Conservation (phyloP, 371 early-diverging fungal species). For the Polyrhizophydium stewartii region DNA sequence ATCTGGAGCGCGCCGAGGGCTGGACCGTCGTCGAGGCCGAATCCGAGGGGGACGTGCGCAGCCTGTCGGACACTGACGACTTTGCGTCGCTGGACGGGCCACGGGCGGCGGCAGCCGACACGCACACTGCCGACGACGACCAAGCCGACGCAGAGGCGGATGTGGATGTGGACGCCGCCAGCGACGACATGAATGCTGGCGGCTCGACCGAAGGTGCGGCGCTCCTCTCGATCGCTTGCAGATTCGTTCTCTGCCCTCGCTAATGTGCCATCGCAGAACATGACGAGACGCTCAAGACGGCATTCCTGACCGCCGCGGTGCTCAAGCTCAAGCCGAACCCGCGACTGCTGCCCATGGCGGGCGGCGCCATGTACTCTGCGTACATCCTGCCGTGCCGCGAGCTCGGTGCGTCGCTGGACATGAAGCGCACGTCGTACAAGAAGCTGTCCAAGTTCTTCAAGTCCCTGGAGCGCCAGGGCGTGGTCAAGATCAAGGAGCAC, state of each 20-base stretch:
- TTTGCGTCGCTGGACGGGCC: too few species aligned
- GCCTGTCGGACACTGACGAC: too few species aligned
- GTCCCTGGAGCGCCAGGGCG: conserved; percentile 36
- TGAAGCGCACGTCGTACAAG: conserved; percentile 32
- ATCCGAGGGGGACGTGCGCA: too few species aligned
- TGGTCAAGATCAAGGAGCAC: conserved; percentile 33
- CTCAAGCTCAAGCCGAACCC: conserved; percentile 17
- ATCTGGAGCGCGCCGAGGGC: too few species aligned
- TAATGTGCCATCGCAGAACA: neutral
- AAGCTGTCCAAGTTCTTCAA: conserved; percentile 42
- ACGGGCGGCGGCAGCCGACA: too few species aligned
- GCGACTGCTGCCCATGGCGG: conserved; percentile 26
- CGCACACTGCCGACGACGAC: too few species aligned
- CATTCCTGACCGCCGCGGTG: conserved; percentile 24
- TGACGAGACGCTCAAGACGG: neutral
- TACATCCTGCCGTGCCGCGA: conserved; percentile 27
- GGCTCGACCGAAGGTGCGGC: too few species aligned
- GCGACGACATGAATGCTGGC: neutral
- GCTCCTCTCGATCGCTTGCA: too few species aligned
- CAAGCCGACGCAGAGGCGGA: too few species aligned
- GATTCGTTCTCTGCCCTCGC: too few species aligned
- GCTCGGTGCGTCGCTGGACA: conserved; percentile 22
- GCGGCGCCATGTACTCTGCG: conserved; percentile 20
- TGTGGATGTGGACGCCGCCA: neutral
- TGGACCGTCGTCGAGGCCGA: too few species aligned